Conservation (phyloP, 768 basidiomycete genomes). For the Leccinum fibrillosum region DNA sequence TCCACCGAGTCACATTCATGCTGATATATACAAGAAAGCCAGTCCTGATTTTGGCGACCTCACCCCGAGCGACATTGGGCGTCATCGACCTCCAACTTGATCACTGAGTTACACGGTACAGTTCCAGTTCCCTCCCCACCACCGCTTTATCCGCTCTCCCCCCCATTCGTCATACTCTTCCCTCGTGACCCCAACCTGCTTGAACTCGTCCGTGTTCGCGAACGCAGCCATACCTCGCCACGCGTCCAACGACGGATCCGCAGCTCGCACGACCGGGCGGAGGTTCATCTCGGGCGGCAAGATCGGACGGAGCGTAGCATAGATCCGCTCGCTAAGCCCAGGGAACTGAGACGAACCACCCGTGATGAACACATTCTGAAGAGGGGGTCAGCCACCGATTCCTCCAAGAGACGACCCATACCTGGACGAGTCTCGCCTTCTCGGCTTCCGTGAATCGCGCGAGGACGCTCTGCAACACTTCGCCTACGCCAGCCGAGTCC, state of each 20-base stretch:
- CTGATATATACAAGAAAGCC: no score
- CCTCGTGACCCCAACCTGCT: constrained; percentile 56
- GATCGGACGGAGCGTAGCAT: constrained; percentile 76
- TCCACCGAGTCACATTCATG: background rate
- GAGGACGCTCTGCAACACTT: constrained; percentile 83
- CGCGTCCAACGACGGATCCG: constrained; percentile 69
- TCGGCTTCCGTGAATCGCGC: constrained; percentile 65
- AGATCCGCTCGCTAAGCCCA: constrained; percentile 63
- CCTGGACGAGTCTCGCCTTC: constrained; percentile 72
- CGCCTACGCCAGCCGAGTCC: constrained; percentile 92
- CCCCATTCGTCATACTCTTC: constrained; percentile 92
- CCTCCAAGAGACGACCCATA: constrained; percentile 28
- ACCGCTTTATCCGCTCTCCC: constrained; percentile 78
- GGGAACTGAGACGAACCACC: constrained; percentile 78
- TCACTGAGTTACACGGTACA: constrained; percentile 7
- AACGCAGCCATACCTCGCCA: constrained; percentile 93
- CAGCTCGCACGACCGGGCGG: constrained; percentile 51
- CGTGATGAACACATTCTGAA: constrained; percentile 85
- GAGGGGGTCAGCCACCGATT: background rate
- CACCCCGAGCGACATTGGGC: no score
- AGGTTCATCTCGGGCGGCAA: constrained; percentile 81
- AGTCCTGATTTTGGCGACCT: no score
- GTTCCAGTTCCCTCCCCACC: constrained; percentile 95
- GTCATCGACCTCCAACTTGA: background rate
- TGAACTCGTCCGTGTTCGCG: constrained; percentile 54